A percentile compares a stretch with the other conserved stretches of the same genome.
Evolutionary conservation across 1,284 basidiomycete genomes (phyloP).

Genomic region (Moesziomyces globuligerus): DNA sequence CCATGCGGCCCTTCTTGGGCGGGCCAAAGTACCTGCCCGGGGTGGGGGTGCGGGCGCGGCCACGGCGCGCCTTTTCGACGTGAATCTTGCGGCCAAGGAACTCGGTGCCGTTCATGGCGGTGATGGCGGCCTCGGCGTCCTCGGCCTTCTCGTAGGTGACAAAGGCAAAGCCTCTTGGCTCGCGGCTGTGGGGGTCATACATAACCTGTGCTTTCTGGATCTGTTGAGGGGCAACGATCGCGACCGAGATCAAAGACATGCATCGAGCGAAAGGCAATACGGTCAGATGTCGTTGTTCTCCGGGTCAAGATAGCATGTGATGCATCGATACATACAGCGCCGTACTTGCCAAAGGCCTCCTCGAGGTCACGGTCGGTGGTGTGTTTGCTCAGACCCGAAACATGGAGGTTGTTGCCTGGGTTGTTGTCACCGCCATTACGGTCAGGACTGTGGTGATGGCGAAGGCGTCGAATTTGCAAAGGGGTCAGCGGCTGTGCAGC

Average conservation of each 20-base stretch:
- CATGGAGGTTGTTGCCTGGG: conserved; percentile 96
- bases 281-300: conserved; percentile 3
- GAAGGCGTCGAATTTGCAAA: neutral
- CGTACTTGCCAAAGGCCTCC: conserved; percentile 85
- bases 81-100: conserved; percentile 84
- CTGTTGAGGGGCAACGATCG: conserved; percentile 57
- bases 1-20: conserved; percentile 77
- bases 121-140: conserved; percentile 89
- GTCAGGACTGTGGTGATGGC: conserved; percentile 17
- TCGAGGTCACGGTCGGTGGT: conserved; percentile 89
- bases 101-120: conserved; percentile 82
- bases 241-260: neutral
- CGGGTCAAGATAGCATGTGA: too few relatives aligned
- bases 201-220: conserved; percentile 84
- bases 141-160: conserved; percentile 89
- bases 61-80: conserved; percentile 93
- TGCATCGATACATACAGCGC: conserved; percentile 77
- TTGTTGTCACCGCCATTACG: conserved; percentile 72
- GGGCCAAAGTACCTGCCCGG: conserved; percentile 93
- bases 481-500: conserved; percentile 1
- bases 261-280: too few relatives aligned
- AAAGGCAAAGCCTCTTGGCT: conserved; percentile 96
- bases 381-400: conserved; percentile 82
- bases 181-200: conserved; percentile 94
- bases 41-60: conserved; percentile 91